Percentiles rank a stretch among this genome's conserved stretches.
These are phyloP conservation scores for Ceratonia siliqua DNA, from an alignment of 306 rosid genomes.

Conservation along the genomic window DNA sequence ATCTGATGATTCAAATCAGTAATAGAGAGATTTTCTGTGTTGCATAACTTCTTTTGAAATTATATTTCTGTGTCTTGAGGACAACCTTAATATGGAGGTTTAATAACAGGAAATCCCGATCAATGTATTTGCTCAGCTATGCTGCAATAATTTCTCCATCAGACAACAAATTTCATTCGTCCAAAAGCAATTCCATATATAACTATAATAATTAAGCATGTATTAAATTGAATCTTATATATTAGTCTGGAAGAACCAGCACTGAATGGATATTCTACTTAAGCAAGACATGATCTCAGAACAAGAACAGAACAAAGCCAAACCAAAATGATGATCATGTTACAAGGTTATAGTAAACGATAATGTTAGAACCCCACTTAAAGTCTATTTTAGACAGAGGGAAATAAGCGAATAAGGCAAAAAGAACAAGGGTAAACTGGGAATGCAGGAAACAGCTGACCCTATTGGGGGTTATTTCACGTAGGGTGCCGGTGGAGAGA, in stretches of 20 bases:
- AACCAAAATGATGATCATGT: slow-evolving; percentile 3
- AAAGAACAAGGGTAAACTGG: no score
- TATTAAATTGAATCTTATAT: neutral
- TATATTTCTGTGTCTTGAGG: neutral
- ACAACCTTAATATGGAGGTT: neutral
- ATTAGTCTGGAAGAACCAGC: neutral
- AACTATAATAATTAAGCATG: neutral
- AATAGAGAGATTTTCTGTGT: neutral
- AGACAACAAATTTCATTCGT: neutral
- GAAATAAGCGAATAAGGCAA: no score
- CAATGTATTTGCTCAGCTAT: neutral
- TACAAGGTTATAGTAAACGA: neutral
- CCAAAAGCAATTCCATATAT: neutral
- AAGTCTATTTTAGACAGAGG: no score
- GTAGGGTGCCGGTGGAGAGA: no score
- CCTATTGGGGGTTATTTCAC: no score
- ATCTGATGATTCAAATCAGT: neutral
- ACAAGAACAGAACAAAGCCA: neutral
- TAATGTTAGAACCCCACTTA: no score
- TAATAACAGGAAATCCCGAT: neutral
- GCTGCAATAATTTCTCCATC: slow-evolving; percentile 15
- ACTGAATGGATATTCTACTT: neutral
- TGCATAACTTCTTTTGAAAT: neutral
- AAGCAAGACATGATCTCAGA: neutral
- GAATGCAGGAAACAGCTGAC: no score